Evolutionary conservation across 306 rosid species (phyloP).

Genomic region (Dryas alaskensis): DNA sequence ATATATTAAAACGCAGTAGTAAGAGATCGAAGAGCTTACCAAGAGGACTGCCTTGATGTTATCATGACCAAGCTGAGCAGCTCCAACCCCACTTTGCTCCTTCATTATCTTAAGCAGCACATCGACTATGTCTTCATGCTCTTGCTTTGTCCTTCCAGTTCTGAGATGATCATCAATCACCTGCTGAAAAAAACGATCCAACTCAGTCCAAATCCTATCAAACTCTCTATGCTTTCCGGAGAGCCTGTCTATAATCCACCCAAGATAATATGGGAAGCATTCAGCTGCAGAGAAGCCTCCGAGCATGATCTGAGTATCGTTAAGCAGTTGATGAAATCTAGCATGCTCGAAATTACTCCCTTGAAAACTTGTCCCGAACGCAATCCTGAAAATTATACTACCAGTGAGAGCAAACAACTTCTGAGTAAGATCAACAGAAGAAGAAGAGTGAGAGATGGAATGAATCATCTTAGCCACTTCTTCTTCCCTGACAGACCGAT

Average conservation of each 20-base stretch:
- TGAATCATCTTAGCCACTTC: conserved; percentile 26
- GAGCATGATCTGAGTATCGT: conserved; percentile 11
- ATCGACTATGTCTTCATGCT: conserved; percentile 29
- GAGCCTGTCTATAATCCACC: conserved; percentile 39
- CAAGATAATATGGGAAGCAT: conserved; percentile 29
- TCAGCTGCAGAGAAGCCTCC: conserved; percentile 37
- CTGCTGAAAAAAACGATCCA: conserved; percentile 44
- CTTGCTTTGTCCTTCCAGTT: background rate
- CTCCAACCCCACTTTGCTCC: conserved; percentile 8
- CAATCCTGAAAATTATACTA: conserved; percentile 24
- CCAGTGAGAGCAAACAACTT: conserved; percentile 24
- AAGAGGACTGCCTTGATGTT: conserved; percentile 41
- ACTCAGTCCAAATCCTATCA: conserved; percentile 33
- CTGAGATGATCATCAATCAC: conserved; percentile 35
- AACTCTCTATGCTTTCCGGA: conserved; percentile 26
- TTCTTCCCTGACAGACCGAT: conserved; percentile 27
- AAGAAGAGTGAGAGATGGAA: conserved; percentile 7
- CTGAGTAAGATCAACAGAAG: conserved; percentile 19
- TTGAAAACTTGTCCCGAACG: conserved; percentile 20
- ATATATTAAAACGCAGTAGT: no score
- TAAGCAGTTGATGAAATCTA: conserved; percentile 11
- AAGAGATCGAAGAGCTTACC: conserved; percentile 18
- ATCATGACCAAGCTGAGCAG: conserved; percentile 1
- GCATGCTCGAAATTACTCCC: conserved; percentile 1
- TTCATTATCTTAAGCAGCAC: conserved; percentile 24